Percentiles rank a stretch among this genome's conserved stretches.
phyloP scores from a whole-genome alignment of 208 protist species.

The Leishmania martiniquensis region DNA sequence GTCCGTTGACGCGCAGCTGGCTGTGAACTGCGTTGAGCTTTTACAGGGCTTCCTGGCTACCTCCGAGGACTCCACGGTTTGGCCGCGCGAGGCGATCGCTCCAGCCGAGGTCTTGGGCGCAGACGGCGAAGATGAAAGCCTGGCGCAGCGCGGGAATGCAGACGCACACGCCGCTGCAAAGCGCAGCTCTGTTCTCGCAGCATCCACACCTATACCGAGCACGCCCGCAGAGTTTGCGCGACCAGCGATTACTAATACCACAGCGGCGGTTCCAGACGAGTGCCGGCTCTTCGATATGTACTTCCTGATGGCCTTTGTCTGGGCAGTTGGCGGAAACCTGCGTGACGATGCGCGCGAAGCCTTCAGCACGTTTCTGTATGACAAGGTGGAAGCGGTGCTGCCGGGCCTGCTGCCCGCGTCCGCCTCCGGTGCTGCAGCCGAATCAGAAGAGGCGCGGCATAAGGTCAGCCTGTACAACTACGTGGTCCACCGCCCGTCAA shows the following conservation, averaged over 20 bases:
- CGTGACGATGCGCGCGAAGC: slow-evolving; percentile 80
- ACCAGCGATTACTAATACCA: slow-evolving; percentile 57
- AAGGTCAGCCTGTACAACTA: slow-evolving; percentile 92
- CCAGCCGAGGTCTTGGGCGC: slow-evolving; percentile 38
- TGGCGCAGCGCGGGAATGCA: slow-evolving; percentile 5
- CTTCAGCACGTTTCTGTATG: slow-evolving; percentile 89
- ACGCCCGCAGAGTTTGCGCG: slow-evolving; percentile 75
- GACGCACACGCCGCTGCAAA: slow-evolving; percentile 5
- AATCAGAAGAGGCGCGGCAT: not conserved
- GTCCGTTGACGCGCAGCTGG: slow-evolving; percentile 91
- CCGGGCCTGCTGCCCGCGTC: slow-evolving; percentile 47
- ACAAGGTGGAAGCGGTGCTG: slow-evolving; percentile 69
- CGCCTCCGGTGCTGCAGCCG: not conserved
- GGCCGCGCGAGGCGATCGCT: slow-evolving; percentile 51
- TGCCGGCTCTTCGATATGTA: slow-evolving; percentile 90
- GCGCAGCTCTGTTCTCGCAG: slow-evolving; percentile 19
- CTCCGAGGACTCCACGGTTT: slow-evolving; percentile 48
- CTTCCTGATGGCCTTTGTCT: slow-evolving; percentile 97
- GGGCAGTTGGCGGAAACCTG: slow-evolving; percentile 96
- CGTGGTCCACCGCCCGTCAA: slow-evolving; percentile 89
- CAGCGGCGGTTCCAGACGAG: slow-evolving; percentile 47
- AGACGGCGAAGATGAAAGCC: slow-evolving; percentile 28
- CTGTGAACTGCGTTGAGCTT: slow-evolving; percentile 91
- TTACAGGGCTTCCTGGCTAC: slow-evolving; percentile 80
- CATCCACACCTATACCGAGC: slow-evolving; percentile 22